Evolutionary conservation across 2,329 filamentous ascomycete genomes (phyloP), one percentile per base, ranked within the genome.

Genomic region (Xenosphaeropsis pyriputrescens): DNA sequence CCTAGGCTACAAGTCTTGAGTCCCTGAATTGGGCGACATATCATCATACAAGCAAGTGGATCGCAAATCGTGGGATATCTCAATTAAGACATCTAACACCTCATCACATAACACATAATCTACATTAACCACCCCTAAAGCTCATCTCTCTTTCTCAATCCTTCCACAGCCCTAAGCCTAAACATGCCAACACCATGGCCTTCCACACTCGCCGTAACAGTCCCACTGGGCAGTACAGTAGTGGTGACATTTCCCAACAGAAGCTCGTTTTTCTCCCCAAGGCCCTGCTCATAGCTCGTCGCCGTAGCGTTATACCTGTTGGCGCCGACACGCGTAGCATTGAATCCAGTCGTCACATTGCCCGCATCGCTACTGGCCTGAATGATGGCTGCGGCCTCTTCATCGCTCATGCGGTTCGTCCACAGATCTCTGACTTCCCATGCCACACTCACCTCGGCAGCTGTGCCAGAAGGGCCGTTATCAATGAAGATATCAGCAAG

Each of bases 371-470:
- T 51, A 2, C 53, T 60, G 0, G 60, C 60, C 36, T 60, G 56
- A 11, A 72, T 56, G 19, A 72, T 58, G 0, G 55, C 51, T 17
- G 49, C 47, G 1, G 67, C 66, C 30, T 61, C 59, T 2, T 52
- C 57, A 34, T 63, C 55, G 15, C 51, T 56, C 66, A 75, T 70
- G n/a, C 70, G 56, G 42, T 65, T 63, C 4, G 60, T 67, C 70
- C 70, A 73, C 1, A 74, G 54, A 47, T 74, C 68, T 35, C 63
- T 64, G 5, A 73, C 54, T 42, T 70, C 67, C 67, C 67, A 74
- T 0, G 52, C 54, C 43, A 60, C 50, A 17, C 55, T 48, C 0
- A 63, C 50, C 49, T 68, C 56, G 1, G 51, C 41, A 0, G 62
- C 63, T 1, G 61, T 61, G 17, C 60, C 61, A 2, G 50, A 54